phyloP scores from a whole-genome alignment of 176 grass and related monocot genomes.

The Guadua angustifolia region DNA sequence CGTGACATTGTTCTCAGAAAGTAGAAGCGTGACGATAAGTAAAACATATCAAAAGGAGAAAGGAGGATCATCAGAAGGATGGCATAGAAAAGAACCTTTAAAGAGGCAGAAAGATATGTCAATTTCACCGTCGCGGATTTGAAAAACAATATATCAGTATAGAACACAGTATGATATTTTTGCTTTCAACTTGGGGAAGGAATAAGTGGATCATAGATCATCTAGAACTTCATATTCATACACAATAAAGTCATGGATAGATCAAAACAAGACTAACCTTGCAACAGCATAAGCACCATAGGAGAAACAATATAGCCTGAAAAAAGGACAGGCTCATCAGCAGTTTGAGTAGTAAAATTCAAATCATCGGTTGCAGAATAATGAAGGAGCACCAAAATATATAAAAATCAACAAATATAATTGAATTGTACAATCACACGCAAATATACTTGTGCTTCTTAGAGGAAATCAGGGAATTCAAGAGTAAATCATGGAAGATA shows the following conservation, averaged over 20 bases:
- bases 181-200: constrained; percentile 4
- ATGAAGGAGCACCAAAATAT: background rate
- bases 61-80: constrained; percentile 76
- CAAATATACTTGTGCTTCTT: background rate
- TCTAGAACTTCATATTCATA: constrained; percentile 6
- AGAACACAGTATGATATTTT: constrained; percentile 5
- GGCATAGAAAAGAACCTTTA: constrained; percentile 84
- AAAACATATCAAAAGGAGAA: constrained; percentile 98
- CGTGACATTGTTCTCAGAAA: constrained; percentile 84
- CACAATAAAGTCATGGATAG: background rate
- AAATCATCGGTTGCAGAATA: background rate
- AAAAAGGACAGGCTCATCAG: background rate
- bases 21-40: constrained; percentile 86
- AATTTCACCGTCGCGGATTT: background rate
- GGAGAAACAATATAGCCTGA: constrained; percentile 79
- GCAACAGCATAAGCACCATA: constrained; percentile 90
- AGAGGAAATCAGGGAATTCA: constrained; percentile 9
- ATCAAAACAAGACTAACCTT: constrained; percentile 68
- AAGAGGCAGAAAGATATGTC: constrained; percentile 31
- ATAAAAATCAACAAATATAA: background rate
- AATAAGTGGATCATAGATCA: background rate
- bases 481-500: background rate
- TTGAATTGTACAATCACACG: background rate
- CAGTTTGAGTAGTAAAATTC: background rate
- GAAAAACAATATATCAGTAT: background rate